Evolutionary conservation across 2,329 filamentous ascomycete species (phyloP).

Genomic region (Atkinsonella texensis): DNA sequence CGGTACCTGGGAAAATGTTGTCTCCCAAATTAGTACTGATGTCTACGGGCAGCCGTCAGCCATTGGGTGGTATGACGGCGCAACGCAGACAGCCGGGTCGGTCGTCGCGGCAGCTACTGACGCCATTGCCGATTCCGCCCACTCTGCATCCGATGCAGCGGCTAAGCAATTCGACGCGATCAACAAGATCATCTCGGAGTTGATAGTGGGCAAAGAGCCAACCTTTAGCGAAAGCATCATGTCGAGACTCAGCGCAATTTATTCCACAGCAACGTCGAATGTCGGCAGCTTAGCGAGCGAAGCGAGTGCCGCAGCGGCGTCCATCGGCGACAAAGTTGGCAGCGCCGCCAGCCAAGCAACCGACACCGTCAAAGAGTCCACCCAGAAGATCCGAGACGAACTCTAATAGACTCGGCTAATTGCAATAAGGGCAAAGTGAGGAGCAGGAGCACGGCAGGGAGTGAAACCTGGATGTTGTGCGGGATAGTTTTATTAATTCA

Average conservation of each 20-base stretch:
- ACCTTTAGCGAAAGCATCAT: slow-evolving; percentile 74
- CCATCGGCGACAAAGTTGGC: slow-evolving; percentile 22
- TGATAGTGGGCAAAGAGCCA: slow-evolving; percentile 66
- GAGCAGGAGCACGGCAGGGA: not conserved
- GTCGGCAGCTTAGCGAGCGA: slow-evolving; percentile 30
- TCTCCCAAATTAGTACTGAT: slow-evolving; percentile 54
- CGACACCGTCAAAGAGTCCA: slow-evolving; percentile 29
- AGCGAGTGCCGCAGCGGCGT: slow-evolving; percentile 21
- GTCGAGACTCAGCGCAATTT: slow-evolving; percentile 57
- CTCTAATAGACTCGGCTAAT: slow-evolving; percentile 17
- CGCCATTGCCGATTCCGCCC: slow-evolving; percentile 22
- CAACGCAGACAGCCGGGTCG: slow-evolving; percentile 35
- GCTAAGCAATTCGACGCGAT: slow-evolving; percentile 57
- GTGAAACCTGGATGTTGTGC: not conserved
- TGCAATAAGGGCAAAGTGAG: not conserved
- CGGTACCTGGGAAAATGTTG: slow-evolving; percentile 28
- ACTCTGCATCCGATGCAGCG: slow-evolving; percentile 47
- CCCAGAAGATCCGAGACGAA: slow-evolving; percentile 27
- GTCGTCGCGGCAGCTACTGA: slow-evolving; percentile 50
- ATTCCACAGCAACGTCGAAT: slow-evolving; percentile 52
- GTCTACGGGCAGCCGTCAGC: slow-evolving; percentile 56
- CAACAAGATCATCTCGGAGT: slow-evolving; percentile 61
- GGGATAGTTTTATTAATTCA: not conserved
- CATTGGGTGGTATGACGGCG: slow-evolving; percentile 41
- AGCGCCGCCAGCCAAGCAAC: slow-evolving; percentile 28